Conservation (phyloP, 208 protist species). For the Tritrichomonas foetus region DNA sequence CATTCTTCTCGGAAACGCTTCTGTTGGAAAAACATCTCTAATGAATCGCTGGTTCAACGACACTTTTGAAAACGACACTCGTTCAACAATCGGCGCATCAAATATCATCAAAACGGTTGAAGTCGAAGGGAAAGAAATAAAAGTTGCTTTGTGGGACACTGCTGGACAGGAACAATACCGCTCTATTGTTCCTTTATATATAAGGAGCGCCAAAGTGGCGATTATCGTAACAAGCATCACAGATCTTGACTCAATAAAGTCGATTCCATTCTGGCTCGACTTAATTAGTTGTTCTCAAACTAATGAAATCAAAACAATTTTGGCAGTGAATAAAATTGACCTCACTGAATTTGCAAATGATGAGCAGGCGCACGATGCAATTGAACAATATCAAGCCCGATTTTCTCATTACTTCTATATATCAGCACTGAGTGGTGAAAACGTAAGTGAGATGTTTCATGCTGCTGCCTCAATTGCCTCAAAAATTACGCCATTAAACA, state of each 20-base stretch:
- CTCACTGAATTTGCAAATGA: not conserved
- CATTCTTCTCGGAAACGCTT: not conserved
- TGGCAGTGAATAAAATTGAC: constrained; percentile 16
- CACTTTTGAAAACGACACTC: not conserved
- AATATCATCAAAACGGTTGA: not conserved
- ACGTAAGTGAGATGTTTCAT: too few species aligned
- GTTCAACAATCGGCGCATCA: not conserved
- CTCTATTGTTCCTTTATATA: not conserved
- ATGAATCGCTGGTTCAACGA: not conserved
- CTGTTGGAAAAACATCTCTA: not conserved
- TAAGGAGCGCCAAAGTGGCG: not conserved
- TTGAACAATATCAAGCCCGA: too few species aligned
- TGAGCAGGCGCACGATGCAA: too few species aligned
- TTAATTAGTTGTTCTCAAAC: not conserved
- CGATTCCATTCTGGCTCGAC: not conserved
- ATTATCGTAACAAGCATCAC: not conserved
- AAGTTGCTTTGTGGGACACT: not conserved
- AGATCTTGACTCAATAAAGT: not conserved
- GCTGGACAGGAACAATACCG: constrained; percentile 23
- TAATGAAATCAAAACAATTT: not conserved
- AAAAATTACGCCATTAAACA: too few species aligned
- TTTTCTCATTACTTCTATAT: too few species aligned
- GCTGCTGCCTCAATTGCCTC: too few species aligned
- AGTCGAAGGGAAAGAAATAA: not conserved
- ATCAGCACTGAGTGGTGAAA: too few species aligned